Conservation (phyloP, 1,284 basidiomycete genomes). For the Cryptococcus sp. region DNA sequence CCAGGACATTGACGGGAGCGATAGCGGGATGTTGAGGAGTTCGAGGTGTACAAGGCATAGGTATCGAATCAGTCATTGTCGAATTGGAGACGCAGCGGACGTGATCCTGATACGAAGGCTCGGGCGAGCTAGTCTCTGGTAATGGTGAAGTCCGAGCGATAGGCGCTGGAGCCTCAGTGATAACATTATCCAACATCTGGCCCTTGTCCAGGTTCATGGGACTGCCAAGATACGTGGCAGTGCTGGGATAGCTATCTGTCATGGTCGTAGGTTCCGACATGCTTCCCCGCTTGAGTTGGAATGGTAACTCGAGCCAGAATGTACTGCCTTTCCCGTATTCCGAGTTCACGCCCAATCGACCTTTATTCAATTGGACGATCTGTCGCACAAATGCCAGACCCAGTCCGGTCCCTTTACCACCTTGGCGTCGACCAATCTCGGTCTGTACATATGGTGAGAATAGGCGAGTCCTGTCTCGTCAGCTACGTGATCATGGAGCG, state of each 20-base stretch:
- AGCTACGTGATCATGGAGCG: background rate
- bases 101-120: too few relatives aligned
- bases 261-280: background rate
- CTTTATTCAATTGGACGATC: background rate
- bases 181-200: too few relatives aligned
- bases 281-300: background rate
- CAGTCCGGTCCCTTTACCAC: background rate
- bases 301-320: background rate
- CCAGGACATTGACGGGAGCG: background rate
- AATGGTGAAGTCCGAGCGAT: too few relatives aligned
- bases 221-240: too few relatives aligned
- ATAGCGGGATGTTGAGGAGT: too few relatives aligned
- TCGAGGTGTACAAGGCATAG: too few relatives aligned
- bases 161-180: too few relatives aligned
- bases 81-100: too few relatives aligned
- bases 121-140: too few relatives aligned
- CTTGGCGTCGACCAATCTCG: background rate
- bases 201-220: too few relatives aligned
- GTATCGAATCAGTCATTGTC: too few relatives aligned
- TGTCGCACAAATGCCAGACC: background rate
- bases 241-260: too few relatives aligned
- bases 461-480: background rate
- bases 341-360: background rate
- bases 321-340: conserved; percentile 1
- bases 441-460: conserved; percentile 1